phyloP scores from a whole-genome alignment of 768 basidiomycete genomes.

The Flagelloscypha sp. region DNA sequence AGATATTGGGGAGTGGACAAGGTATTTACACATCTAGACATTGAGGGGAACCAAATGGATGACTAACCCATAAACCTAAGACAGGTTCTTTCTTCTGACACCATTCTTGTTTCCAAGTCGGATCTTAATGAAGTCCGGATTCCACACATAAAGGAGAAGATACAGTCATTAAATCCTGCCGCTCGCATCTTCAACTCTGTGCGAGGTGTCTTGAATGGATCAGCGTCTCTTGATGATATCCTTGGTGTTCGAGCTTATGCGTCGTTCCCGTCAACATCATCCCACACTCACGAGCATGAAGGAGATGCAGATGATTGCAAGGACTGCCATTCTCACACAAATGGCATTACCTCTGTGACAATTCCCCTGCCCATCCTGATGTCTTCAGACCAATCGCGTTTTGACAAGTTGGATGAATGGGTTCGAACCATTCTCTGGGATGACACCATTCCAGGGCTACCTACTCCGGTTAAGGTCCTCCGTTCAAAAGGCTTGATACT shows the following conservation, averaged over 20 bases:
- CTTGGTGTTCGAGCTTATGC: constrained; percentile 78
- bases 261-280: constrained; percentile 31
- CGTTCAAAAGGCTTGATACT: constrained; percentile 84
- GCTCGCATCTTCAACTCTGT: constrained; percentile 68
- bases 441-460: constrained; percentile 33
- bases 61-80: constrained; percentile 24
- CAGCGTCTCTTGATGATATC: constrained; percentile 61
- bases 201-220: constrained; percentile 64
- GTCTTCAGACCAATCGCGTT: constrained; percentile 53
- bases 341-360: constrained; percentile 49
- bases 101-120: constrained; percentile 2
- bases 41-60: too few relatives aligned
- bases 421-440: constrained; percentile 83
- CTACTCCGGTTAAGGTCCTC: constrained; percentile 47
- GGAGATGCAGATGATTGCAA: constrained; percentile 23
- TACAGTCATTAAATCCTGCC: constrained; percentile 73
- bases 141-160: constrained; percentile 72
- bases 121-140: not conserved
- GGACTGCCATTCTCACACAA: constrained; percentile 14
- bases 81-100: constrained; percentile 5
- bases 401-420: constrained; percentile 65
- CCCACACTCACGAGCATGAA: constrained; percentile 18
- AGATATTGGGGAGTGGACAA: too few relatives aligned
- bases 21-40: too few relatives aligned
- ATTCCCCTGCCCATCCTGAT: constrained; percentile 76